phyloP scores from a whole-genome alignment of 805 yeast genomes.

The Candida orba region DNA sequence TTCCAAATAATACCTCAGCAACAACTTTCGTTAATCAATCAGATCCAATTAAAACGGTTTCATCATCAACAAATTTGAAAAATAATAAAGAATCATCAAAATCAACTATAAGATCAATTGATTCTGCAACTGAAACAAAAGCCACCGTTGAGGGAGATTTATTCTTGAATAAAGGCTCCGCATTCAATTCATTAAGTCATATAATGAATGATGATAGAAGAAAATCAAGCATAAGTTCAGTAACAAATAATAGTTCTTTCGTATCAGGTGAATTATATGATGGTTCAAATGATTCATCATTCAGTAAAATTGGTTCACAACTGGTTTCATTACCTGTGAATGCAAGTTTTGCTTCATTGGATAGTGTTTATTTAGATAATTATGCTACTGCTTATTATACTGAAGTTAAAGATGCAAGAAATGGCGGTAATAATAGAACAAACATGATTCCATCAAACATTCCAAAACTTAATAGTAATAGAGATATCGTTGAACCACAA shows the following conservation, averaged over 20 bases:
- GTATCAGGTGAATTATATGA: constrained; percentile 1
- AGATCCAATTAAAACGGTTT: not conserved
- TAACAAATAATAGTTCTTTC: not conserved
- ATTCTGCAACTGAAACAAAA: constrained; percentile 15
- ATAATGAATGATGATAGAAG: constrained; percentile 19
- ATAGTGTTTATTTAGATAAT: constrained; percentile 57
- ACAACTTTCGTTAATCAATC: not conserved
- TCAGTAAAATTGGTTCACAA: constrained; percentile 36
- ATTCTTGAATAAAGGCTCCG: constrained; percentile 16
- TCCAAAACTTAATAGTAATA: not conserved
- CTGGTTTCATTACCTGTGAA: constrained; percentile 61
- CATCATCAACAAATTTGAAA: constrained; percentile 2
- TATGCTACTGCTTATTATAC: constrained; percentile 24
- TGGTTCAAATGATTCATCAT: constrained; percentile 24
- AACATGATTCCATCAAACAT: constrained; percentile 4
- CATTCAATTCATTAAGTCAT: constrained; percentile 16
- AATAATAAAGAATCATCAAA: constrained; percentile 2
- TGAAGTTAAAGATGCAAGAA: constrained; percentile 14
- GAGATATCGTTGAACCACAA: not conserved
- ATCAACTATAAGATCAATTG: constrained; percentile 19
- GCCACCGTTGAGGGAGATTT: constrained; percentile 27
- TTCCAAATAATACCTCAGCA: no score
- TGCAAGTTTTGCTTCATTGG: constrained; percentile 74
- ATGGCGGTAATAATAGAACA: constrained; percentile 1
- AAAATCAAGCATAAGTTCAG: constrained; percentile 14